phyloP scores from a whole-genome alignment of 768 basidiomycete species.

The Mycena olivaceomarginata region DNA sequence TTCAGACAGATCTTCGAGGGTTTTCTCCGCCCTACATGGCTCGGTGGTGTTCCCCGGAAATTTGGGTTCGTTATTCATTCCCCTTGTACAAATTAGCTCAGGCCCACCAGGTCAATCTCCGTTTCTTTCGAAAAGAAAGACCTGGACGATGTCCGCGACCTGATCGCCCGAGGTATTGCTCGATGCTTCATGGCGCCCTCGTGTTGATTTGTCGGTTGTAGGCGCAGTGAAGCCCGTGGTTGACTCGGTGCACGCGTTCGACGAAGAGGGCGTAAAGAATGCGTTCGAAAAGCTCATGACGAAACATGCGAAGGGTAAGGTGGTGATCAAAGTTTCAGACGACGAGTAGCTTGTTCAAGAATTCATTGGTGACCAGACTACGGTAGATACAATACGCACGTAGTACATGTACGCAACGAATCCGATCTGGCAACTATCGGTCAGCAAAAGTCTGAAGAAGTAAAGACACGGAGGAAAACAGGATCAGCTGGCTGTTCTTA shows the following conservation, averaged over 20 bases:
- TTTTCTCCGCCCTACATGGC: conserved; percentile 63
- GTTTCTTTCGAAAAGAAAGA: conserved; percentile 14
- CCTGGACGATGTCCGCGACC: conserved; percentile 16
- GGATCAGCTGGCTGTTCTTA: conserved; percentile 80
- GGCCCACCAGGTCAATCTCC: not conserved
- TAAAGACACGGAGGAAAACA: conserved; percentile 20
- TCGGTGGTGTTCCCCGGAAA: conserved; percentile 71
- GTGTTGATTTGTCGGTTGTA: conserved; percentile 28
- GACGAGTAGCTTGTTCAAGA: not conserved
- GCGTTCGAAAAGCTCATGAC: conserved; percentile 73
- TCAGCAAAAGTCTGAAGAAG: not conserved
- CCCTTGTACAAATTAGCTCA: not conserved
- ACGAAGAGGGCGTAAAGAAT: conserved; percentile 60
- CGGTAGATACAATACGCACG: not conserved
- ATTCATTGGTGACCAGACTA: not conserved
- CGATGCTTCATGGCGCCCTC: not conserved
- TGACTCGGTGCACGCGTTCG: conserved; percentile 68
- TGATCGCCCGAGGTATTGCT: conserved; percentile 23
- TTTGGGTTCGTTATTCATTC: conserved; percentile 62
- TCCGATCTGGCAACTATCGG: not conserved
- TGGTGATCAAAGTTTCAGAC: conserved; percentile 65
- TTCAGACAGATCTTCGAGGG: conserved; percentile 57
- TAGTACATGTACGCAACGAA: not conserved
- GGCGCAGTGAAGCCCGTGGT: conserved; percentile 66
- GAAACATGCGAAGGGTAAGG: conserved; percentile 70